phyloP scores from a whole-genome alignment of 1,284 basidiomycete genomes.

The Cutaneotrichosporon arboriforme region DNA sequence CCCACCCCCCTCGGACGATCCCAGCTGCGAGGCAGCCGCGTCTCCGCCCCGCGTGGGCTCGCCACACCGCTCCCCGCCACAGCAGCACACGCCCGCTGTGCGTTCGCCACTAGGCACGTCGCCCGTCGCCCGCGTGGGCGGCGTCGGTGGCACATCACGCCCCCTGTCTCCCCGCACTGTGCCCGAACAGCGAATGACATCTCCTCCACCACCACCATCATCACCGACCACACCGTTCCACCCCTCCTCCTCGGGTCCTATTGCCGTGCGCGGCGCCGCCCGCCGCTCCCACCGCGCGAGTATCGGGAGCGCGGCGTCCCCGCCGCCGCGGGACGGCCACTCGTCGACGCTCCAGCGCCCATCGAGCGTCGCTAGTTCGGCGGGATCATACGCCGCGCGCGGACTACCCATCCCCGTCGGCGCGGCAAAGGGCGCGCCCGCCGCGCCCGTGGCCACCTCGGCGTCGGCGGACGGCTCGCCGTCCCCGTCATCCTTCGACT shows the following conservation, averaged over 20 bases:
- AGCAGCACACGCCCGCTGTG: background rate
- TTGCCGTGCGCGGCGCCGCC: background rate
- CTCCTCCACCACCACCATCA: slow-evolving; percentile 1
- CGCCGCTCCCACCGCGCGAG: slow-evolving; percentile 1
- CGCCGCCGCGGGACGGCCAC: slow-evolving; percentile 16
- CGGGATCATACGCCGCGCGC: slow-evolving; percentile 20
- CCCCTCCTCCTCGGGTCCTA: background rate
- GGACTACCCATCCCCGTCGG: slow-evolving; percentile 20
- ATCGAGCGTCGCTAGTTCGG: slow-evolving; percentile 17
- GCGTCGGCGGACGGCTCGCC: slow-evolving; percentile 5
- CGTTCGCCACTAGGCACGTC: too few relatives aligned
- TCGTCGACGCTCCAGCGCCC: slow-evolving; percentile 22
- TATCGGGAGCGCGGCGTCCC: slow-evolving; percentile 5
- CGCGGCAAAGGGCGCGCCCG: slow-evolving; percentile 23
- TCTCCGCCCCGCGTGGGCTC: background rate
- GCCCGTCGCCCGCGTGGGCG: background rate
- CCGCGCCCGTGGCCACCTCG: slow-evolving; percentile 33
- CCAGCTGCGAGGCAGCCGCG: background rate
- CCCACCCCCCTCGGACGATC: too few relatives aligned
- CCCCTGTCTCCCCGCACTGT: background rate
- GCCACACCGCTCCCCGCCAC: background rate
- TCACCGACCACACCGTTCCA: background rate
- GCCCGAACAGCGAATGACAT: background rate
- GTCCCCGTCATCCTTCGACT: slow-evolving; percentile 7
- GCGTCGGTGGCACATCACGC: background rate